Conservation (phyloP, 1,284 basidiomycete genomes). For the Cryptococcus sp. region DNA sequence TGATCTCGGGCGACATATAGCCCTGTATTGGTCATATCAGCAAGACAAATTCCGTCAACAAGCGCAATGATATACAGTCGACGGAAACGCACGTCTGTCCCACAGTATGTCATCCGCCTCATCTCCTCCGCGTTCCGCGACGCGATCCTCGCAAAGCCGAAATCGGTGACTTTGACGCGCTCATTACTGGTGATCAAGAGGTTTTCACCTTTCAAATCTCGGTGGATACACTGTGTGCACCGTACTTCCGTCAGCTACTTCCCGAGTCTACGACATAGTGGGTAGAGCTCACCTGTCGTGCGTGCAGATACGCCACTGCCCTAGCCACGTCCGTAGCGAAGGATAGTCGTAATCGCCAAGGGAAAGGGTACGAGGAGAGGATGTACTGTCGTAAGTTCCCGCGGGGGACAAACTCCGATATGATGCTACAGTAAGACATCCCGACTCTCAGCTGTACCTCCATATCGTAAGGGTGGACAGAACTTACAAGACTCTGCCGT, state of each 20-base stretch:
- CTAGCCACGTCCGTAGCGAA: slow-evolving; percentile 93
- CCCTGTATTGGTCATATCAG: slow-evolving; percentile 31
- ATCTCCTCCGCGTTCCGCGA: slow-evolving; percentile 88
- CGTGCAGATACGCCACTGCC: slow-evolving; percentile 95
- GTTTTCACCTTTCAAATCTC: slow-evolving; percentile 95
- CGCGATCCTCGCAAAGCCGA: slow-evolving; percentile 81
- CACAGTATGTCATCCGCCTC: slow-evolving; percentile 90
- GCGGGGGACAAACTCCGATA: slow-evolving; percentile 75
- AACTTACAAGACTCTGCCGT: slow-evolving; percentile 68
- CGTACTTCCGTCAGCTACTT: not conserved
- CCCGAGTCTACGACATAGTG: too few species aligned
- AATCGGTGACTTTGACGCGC: slow-evolving; percentile 93
- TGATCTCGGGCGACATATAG: slow-evolving; percentile 76
- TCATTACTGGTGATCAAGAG: slow-evolving; percentile 91
- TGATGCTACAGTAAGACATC: slow-evolving; percentile 57
- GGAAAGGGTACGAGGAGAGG: slow-evolving; percentile 70
- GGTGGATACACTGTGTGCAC: slow-evolving; percentile 57
- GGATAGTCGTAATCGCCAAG: slow-evolving; percentile 86
- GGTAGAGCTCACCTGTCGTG: slow-evolving; percentile 63
- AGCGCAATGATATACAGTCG: not conserved
- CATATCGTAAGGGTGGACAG: not conserved
- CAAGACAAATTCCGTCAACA: too few species aligned
- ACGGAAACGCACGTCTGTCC: slow-evolving; percentile 77
- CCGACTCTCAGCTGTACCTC: not conserved
- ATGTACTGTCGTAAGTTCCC: slow-evolving; percentile 86